Evolutionary conservation across 1,284 basidiomycete genomes (phyloP).

Genomic region (Apiotrichum sp.): DNA sequence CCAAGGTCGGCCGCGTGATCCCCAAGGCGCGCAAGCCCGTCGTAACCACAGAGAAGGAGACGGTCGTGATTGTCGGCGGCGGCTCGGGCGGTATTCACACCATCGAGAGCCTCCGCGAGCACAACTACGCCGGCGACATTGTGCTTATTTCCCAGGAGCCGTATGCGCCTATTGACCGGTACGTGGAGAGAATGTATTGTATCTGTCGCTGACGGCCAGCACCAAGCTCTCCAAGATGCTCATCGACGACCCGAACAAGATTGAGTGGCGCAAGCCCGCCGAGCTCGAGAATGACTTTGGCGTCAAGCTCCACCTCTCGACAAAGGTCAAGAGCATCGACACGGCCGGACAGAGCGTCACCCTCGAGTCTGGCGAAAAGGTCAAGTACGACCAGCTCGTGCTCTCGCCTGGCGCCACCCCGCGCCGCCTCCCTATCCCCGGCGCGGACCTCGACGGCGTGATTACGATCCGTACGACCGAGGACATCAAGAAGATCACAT

Average conservation of each 20-base stretch:
- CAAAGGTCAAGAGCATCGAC: slow-evolving; percentile 66
- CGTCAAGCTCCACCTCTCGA: slow-evolving; percentile 58
- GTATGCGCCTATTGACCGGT: slow-evolving; percentile 70
- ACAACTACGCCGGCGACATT: slow-evolving; percentile 70
- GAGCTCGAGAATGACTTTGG: slow-evolving; percentile 76
- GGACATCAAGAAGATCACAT: slow-evolving; percentile 70
- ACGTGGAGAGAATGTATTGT: no score
- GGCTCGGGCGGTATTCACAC: slow-evolving; percentile 74
- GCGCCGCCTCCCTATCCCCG: slow-evolving; percentile 63
- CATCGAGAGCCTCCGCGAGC: slow-evolving; percentile 78
- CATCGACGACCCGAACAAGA: slow-evolving; percentile 66
- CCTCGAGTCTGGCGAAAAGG: slow-evolving; percentile 51
- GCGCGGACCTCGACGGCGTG: slow-evolving; percentile 69
- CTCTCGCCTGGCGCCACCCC: slow-evolving; percentile 65
- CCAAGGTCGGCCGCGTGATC: slow-evolving; percentile 57
- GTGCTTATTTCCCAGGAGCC: slow-evolving; percentile 73
- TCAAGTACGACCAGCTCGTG: slow-evolving; percentile 67
- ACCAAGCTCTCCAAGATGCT: slow-evolving; percentile 88
- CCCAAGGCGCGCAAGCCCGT: slow-evolving; percentile 38
- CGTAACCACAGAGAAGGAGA: slow-evolving; percentile 49
- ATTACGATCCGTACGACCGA: slow-evolving; percentile 66
- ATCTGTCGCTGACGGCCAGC: slow-evolving; percentile 48
- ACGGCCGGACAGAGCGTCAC: slow-evolving; percentile 57
- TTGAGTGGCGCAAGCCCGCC: slow-evolving; percentile 65
- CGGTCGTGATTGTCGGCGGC: slow-evolving; percentile 71